Base-by-base conservation (phyloP, 306 rosid species). In the Cucumis cinereus region DNA sequence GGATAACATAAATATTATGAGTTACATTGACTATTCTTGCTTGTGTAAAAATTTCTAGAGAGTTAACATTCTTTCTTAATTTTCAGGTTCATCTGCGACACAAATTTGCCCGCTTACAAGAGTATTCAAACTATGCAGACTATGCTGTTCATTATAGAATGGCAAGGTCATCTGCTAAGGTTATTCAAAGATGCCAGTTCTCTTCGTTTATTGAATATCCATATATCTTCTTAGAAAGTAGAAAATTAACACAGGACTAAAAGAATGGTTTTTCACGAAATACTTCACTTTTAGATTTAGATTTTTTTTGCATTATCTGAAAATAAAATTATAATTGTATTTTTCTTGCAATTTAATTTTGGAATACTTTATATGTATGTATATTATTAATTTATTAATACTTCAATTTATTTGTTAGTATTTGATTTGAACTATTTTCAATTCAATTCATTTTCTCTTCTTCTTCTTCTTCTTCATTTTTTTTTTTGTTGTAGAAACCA, bases 161-260 rank as follows among this genome's bases (percentile, higher is more conserved):
- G 99, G 93, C 97, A 52, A 94, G 89, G 87, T 85, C 99, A 80
- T 92, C 99, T 40, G 76, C 85, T 66, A 92, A 92, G 99, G 99
- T 92, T 26, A 58, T 45, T 23, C 20, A 43, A 17, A 68, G 55
- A 43, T 23, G 56, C 33, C 38, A 69, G 28, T 45, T 69, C 74
- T 24, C 13, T 23, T 43, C 6, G 20, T 69, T 81, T 77, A 90
- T 82, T 20, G 63, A 41, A 14, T 59, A 53, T 17, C 38, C n/a
- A 22, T 14, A 22, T 41, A 13, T 43, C 38, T 43, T 23, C 24
- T 40, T 20, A 13, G 28, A 22, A 43, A 68, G 12, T 22, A 20
- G 7, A 45, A 43, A 69, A 45, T 20, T 22, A 43, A 22, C 38
- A 43, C 24, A 19, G 54, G 74, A 43, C 0, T 69, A 15, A 23